phyloP scores from a whole-genome alignment of 1,284 basidiomycete species.

The Chondrostereum purpureum region DNA sequence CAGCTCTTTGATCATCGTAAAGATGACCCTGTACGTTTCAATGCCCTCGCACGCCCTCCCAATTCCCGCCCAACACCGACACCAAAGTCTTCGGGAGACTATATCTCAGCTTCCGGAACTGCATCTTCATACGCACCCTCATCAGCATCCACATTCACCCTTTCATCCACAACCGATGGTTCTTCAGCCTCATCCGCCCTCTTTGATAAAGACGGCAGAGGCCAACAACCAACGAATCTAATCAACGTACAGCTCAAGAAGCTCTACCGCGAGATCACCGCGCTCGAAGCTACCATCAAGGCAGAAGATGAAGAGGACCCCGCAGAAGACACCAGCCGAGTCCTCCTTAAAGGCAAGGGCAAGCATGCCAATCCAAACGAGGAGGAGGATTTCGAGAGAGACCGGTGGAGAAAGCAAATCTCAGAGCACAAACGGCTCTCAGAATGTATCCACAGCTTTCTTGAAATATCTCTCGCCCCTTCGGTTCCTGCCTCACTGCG shows the following conservation, averaged over 20 bases:
- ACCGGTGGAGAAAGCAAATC: constrained; percentile 61
- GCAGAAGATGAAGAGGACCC: constrained; percentile 51
- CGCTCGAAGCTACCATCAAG: constrained; percentile 67
- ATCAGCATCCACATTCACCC: constrained; percentile 62
- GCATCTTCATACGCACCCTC: constrained; percentile 68
- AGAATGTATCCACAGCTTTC: constrained; percentile 83
- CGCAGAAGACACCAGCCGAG: constrained; percentile 32
- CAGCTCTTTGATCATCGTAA: constrained; percentile 80
- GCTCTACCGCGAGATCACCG: constrained; percentile 71
- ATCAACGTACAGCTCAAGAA: constrained; percentile 74
- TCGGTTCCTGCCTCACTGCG: constrained; percentile 83
- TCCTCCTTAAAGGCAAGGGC: constrained; percentile 48
- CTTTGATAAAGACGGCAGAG: constrained; percentile 47
- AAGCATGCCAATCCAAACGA: constrained; percentile 27
- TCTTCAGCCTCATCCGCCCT: constrained; percentile 64
- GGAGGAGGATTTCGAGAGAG: constrained; percentile 52
- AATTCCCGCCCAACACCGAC: constrained; percentile 34
- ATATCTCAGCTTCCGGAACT: constrained; percentile 68
- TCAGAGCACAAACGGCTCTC: constrained; percentile 80
- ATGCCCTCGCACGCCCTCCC: constrained; percentile 48
- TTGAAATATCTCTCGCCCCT: constrained; percentile 82
- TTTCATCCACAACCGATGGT: constrained; percentile 70
- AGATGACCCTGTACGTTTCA: constrained; percentile 80
- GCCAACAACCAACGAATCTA: constrained; percentile 55
- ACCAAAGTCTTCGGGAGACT: constrained; percentile 60